These are phyloP conservation scores for Phytophthora pini DNA, from an alignment of 352 stramenopile species.

Conservation along the genomic window DNA sequence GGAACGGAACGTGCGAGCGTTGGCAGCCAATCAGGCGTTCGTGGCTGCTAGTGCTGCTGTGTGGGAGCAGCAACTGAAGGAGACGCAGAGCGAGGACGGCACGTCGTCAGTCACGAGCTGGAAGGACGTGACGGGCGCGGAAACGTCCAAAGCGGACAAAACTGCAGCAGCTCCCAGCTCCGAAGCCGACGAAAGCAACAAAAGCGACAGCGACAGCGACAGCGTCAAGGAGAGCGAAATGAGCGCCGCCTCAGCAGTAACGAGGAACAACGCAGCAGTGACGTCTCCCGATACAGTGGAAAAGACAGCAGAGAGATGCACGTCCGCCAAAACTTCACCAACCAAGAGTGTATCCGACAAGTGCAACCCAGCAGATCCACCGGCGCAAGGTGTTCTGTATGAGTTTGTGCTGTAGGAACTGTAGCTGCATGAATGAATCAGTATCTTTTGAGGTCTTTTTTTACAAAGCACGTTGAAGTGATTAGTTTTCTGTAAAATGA, in stretches of 20 bases:
- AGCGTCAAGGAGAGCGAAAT: slow-evolving; percentile 27
- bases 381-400: slow-evolving; percentile 54
- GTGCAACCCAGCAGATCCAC: slow-evolving; percentile 18
- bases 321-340: slow-evolving; percentile 16
- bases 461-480: no score
- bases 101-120: slow-evolving; percentile 32
- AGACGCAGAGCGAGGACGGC: slow-evolving; percentile 31
- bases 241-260: slow-evolving; percentile 13
- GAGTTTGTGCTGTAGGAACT: slow-evolving; percentile 65
- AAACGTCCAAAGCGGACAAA: slow-evolving; percentile 7
- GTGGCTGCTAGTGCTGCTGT: slow-evolving; percentile 41
- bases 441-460: no score
- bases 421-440: no score
- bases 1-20: slow-evolving; percentile 60
- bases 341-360: slow-evolving; percentile 27
- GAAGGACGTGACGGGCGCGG: slow-evolving; percentile 33
- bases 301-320: slow-evolving; percentile 17
- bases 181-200: slow-evolving; percentile 18
- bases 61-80: slow-evolving; percentile 55
- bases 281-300: slow-evolving; percentile 28
- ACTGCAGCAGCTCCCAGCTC: slow-evolving; percentile 3
- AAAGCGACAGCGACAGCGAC: slow-evolving; percentile 17
- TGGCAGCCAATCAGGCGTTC: slow-evolving; percentile 58
- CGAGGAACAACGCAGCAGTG: slow-evolving; percentile 3
- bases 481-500: no score